A percentile compares a stretch with the other conserved stretches of the same genome.
These are phyloP conservation scores for Hygrocybe coccinea DNA, from an alignment of 768 basidiomycete species.

Conservation along the genomic window DNA sequence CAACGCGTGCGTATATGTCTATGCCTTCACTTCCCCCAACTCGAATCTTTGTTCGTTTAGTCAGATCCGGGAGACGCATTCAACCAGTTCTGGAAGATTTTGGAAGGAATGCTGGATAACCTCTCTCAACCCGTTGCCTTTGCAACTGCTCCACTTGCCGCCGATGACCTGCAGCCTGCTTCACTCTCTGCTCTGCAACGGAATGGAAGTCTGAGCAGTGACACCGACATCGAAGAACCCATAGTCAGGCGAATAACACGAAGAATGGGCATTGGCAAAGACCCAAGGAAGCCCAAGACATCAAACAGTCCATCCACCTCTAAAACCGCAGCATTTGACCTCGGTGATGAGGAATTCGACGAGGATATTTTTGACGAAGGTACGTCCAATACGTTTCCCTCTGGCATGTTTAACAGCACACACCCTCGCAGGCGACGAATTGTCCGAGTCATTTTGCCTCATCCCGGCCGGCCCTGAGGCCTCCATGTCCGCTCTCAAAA, in stretches of 20 bases:
- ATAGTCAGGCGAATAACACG: constrained; percentile 54
- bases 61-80: constrained; percentile 83
- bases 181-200: constrained; percentile 29
- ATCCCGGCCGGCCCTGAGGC: constrained; percentile 60
- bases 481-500: constrained; percentile 46
- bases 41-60: constrained; percentile 29
- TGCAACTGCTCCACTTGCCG: constrained; percentile 69
- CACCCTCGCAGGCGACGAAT: constrained; percentile 48
- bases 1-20: constrained; percentile 52
- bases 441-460: constrained; percentile 77
- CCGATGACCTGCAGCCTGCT: constrained; percentile 15
- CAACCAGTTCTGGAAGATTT: constrained; percentile 84
- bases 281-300: background rate
- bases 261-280: constrained; percentile 37
- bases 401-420: background rate
- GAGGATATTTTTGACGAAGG: constrained; percentile 65
- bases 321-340: background rate
- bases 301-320: background rate
- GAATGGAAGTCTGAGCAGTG: constrained; percentile 56
- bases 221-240: constrained; percentile 64
- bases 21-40: background rate
- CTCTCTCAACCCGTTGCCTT: constrained; percentile 84
- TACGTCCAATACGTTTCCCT: constrained; percentile 24
- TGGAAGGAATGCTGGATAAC: constrained; percentile 82
- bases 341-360: constrained; percentile 49